Evolutionary conservation across 1,284 basidiomycete genomes (phyloP), one percentile per base, ranked within the genome.

Genomic region (Cryptococcus sp.): DNA sequence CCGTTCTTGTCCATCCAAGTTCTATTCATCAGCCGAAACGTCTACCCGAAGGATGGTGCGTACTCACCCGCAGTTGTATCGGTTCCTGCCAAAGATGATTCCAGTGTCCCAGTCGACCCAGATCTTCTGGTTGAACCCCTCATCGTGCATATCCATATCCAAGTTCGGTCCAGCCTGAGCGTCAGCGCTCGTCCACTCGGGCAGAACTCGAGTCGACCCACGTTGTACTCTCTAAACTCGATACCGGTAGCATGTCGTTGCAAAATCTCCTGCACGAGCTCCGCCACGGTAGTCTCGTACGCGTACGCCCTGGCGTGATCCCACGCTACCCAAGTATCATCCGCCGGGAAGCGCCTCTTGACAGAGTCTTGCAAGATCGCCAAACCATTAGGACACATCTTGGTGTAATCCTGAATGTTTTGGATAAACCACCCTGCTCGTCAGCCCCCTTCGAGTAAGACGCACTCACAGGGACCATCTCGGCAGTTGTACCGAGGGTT

Each of bases 1-100:
- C 92, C 92, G 86, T 91, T 94, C 79, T 94, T 94, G 76, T 94
- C 90, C 88, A 92, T 91, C 90, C 90, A 94, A 0, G 91, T 93
- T 31, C 89, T 88, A 62, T 60, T n/a, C 52, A 57, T 69, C 35
- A 58, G 53, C 47, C 16, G 18, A 10, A 37, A 2, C 34, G 25
- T 28, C n/a, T 5, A 19, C 10, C 12, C 10, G 26, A 31, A 6
- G 5, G 11, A 24, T 10, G 6, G 5, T 43, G 26, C 5, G 5
- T 3, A 50, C 63, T 51, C 45, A 64, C 63, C 68, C 72, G 56
- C 72, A 74, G 58, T 74, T 74, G 72, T 81, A 78, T 51, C 79
- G 75, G 72, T 85, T 97, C 12, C 94, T 95, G 28, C 94, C 94
- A 54, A 84, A 78, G 60, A 95, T 82, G 57, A 98, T 75, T 1